A percentile compares a stretch with the other conserved stretches of the same genome.
Conservation (phyloP, 164 flowering plant species). For the Warburgia ugandensis region DNA sequence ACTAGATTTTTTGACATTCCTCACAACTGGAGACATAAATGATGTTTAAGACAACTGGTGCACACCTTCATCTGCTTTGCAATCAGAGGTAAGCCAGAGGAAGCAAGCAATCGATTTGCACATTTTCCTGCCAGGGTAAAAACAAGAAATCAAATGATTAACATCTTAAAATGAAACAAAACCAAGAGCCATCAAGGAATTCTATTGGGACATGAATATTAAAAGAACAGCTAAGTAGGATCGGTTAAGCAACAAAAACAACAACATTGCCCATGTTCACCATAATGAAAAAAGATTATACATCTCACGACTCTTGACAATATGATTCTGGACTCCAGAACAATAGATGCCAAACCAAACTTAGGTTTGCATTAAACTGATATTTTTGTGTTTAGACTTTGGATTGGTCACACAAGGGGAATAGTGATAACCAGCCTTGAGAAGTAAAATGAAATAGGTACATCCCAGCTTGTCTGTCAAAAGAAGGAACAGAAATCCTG, state of each 20-base stretch:
- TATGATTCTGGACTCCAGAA: not conserved
- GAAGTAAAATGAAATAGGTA: too few relatives aligned
- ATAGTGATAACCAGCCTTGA: not conserved
- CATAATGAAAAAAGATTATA: too few relatives aligned
- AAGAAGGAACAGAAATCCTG: too few relatives aligned
- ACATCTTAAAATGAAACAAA: not conserved
- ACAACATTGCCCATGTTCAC: too few relatives aligned
- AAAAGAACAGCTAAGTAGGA: too few relatives aligned
- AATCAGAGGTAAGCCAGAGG: slow-evolving; percentile 84
- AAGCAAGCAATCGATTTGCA: slow-evolving; percentile 83
- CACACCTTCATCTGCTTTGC: slow-evolving; percentile 97
- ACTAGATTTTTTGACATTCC: not conserved
- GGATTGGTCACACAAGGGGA: not conserved
- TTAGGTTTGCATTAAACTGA: not conserved
- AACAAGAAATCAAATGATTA: not conserved
- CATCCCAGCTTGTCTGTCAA: too few relatives aligned
- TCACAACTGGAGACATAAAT: not conserved
- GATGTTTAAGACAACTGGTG: not conserved
- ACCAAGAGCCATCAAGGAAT: not conserved
- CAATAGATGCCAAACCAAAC: not conserved
- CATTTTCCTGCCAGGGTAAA: slow-evolving; percentile 63
- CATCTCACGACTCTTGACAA: not conserved
- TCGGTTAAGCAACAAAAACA: too few relatives aligned
- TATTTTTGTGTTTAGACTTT: too few relatives aligned
- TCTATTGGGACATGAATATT: not conserved